phyloP scores from a whole-genome alignment of 225 moss, liverwort and hornwort genomes.

The Sphagnum tenellum region DNA sequence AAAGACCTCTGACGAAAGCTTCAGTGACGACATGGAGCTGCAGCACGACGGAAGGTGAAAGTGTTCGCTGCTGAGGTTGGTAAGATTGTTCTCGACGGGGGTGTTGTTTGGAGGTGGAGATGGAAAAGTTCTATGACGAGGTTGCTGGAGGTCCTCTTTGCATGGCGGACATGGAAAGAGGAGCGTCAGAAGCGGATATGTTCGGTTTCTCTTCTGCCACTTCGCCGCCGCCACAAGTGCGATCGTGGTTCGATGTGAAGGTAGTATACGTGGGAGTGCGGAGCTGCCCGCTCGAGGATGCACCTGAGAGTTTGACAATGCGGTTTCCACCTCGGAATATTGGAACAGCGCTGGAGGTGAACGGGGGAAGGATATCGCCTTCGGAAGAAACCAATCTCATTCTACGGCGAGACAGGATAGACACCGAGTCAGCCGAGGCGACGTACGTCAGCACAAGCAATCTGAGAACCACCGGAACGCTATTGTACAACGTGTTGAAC shows the following conservation, averaged over 20 bases:
- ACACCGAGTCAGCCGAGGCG: conserved; percentile 35
- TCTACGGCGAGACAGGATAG: conserved; percentile 48
- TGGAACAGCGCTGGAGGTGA: conserved; percentile 53
- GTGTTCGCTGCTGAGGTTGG: too few species aligned
- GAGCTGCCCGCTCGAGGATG: conserved; percentile 39
- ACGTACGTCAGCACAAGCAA: conserved; percentile 56
- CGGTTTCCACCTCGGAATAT: conserved; percentile 45
- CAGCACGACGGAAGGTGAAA: too few species aligned
- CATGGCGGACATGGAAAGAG: too few species aligned
- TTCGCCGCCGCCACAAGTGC: conserved; percentile 8
- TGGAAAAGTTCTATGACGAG: too few species aligned
- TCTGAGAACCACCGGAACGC: conserved; percentile 33
- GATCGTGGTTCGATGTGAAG: conserved; percentile 54
- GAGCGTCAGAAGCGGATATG: conserved; percentile 32
- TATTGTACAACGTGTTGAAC: conserved; percentile 34
- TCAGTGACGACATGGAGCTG: too few species aligned
- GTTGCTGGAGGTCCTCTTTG: too few species aligned
- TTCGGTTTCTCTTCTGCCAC: conserved; percentile 25
- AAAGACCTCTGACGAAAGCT: too few species aligned
- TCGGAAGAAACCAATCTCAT: conserved; percentile 46
- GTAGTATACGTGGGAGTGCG: conserved; percentile 52
- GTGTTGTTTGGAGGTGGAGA: too few species aligned
- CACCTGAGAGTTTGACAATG: conserved; percentile 35
- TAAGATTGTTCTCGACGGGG: too few species aligned
- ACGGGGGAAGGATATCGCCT: conserved; percentile 48